phyloP scores from a whole-genome alignment of 202 grass and related monocot species.

The Setaria italica region DNA sequence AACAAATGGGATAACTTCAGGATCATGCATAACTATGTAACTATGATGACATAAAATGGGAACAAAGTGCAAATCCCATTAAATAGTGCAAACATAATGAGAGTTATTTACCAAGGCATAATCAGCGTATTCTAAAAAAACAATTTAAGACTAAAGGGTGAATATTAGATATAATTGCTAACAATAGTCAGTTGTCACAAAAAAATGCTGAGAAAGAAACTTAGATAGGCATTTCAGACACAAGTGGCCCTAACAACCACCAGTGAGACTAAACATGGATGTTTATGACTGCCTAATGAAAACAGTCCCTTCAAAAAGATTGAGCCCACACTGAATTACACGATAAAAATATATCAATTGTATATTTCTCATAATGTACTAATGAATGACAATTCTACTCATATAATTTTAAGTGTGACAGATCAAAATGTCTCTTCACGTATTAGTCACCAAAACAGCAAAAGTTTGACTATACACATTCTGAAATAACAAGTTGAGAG shows the following conservation, averaged over 20 bases:
- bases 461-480: not conserved
- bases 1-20: slow-evolving; percentile 6
- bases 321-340: not conserved
- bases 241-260: not conserved
- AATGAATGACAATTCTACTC: not conserved
- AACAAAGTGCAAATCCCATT: not conserved
- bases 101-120: slow-evolving; percentile 12
- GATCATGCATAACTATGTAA: slow-evolving; percentile 23
- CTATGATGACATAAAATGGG: not conserved
- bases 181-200: not conserved
- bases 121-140: not conserved
- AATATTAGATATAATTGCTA: not conserved
- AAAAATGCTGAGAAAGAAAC: not conserved
- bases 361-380: not conserved
- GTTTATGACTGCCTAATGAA: not conserved
- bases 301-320: not conserved
- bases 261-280: not conserved
- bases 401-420: not conserved
- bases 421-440: not conserved
- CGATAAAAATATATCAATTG: not conserved
- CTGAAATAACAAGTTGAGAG: not conserved
- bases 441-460: not conserved
- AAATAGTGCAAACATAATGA: slow-evolving; percentile 1
- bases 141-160: slow-evolving; percentile 1
- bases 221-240: not conserved